phyloP scores from a whole-genome alignment of 768 basidiomycete species.

The Agaricus blazei region DNA sequence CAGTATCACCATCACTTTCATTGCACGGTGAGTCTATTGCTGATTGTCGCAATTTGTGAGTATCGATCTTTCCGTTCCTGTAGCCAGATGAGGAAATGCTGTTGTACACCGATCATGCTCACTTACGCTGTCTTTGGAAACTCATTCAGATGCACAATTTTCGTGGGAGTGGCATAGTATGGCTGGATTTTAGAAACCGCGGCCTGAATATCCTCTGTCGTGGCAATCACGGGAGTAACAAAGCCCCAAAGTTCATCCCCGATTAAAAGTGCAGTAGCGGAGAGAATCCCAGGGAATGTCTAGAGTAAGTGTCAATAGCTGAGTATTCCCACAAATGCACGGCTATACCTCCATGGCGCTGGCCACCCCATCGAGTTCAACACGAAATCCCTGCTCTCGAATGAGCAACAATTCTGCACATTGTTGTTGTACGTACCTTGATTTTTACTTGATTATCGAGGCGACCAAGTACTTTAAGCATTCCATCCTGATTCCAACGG shows the following conservation, averaged over 20 bases:
- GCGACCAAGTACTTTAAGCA: conserved; percentile 26
- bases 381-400: conserved; percentile 45
- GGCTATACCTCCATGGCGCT: conserved; percentile 55
- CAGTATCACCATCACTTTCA: background rate
- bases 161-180: conserved; percentile 54
- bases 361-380: conserved; percentile 59
- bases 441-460: conserved; percentile 64
- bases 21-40: conserved; percentile 20
- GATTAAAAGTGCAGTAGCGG: conserved; percentile 47
- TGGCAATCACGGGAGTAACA: conserved; percentile 33
- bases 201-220: conserved; percentile 32
- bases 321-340: conserved; percentile 20
- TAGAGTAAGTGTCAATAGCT: conserved; percentile 12
- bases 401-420: background rate
- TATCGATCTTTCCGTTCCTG: conserved; percentile 50
- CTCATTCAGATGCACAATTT: conserved; percentile 34
- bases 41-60: conserved; percentile 35
- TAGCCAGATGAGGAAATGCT: background rate
- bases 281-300: conserved; percentile 36
- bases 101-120: background rate
- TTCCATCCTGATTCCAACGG: conserved; percentile 4
- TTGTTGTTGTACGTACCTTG: conserved; percentile 30
- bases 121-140: conserved; percentile 51
- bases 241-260: conserved; percentile 54
- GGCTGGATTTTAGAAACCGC: conserved; percentile 50